Base-by-base conservation (phyloP, 805 yeast genomes). In the Schizosaccharomyces octosporus region DNA sequence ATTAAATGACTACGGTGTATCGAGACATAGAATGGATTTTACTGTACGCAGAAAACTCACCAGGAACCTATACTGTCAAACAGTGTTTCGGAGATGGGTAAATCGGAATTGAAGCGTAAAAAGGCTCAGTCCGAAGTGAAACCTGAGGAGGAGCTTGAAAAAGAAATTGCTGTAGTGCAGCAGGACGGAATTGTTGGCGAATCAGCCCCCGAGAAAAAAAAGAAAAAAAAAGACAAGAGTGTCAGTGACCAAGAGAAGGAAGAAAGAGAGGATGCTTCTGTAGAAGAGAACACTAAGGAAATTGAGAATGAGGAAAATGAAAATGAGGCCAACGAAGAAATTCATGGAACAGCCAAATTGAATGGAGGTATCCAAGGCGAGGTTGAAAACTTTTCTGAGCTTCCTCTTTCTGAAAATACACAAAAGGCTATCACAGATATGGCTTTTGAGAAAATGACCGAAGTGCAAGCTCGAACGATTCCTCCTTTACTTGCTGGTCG, bases 401-500 rank as follows among this genome's bases (percentile, higher is more conserved):
- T 85, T 62, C 80, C 83, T 13, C 77, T 93, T 55, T 87, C 96
- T 2, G 84, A 78, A 63, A 90, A 88, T 62, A 89, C 97, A 2
- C 70, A 82, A 69, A 81, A 82, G 68, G 90, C 95, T 27, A 82
- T 93, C 65, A 76, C 76, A 48, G 83, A 81, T 42, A 86, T 93
- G 96, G 97, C 96, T 0, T 93, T 93, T 74, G 77, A 80, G 15
- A 83, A 75, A 61, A 87, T 93, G 97, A 94, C 99, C 0, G 81
- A 83, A 65, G 97, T 93, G 9, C 99, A 93, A 73, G 84, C 95
- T 32, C 82, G 90, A 73, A 88, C 98, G 13, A 93, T 93, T 62
- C 97, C 98, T 5, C 97, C 98, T 11, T 76, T 93, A 64, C 74
- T 94, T 65, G 97, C 97, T 0, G 98, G 98, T 55, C 81, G 90